A percentile compares a stretch with the other conserved stretches of the same genome.
Conservation (phyloP, 1,284 basidiomycete species). For the Tilletiopsis washingtonensis region DNA sequence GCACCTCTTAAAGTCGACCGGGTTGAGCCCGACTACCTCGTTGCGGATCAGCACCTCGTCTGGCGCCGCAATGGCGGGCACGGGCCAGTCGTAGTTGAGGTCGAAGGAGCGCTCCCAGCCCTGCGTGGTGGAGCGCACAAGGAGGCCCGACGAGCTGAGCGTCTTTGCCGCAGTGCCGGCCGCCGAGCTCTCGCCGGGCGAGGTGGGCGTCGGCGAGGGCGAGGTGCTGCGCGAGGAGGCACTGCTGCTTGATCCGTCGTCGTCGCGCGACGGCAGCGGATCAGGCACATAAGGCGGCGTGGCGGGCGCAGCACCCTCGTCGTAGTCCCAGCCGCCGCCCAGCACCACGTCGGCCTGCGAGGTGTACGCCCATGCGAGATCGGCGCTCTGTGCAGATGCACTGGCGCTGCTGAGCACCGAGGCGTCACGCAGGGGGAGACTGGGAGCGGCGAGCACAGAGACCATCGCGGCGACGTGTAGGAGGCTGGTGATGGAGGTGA, state of each 20-base stretch:
- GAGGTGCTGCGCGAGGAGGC: background rate
- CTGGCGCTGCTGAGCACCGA: too few relatives aligned
- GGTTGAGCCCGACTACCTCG: conserved; percentile 29
- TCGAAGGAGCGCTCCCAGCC: conserved; percentile 37
- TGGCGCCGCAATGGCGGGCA: conserved; percentile 1
- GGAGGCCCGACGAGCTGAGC: conserved; percentile 18
- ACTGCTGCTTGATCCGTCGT: too few relatives aligned
- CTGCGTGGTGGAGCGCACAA: conserved; percentile 27
- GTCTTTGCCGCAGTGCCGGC: too few relatives aligned
- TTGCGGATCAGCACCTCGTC: conserved; percentile 25
- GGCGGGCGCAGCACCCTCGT: background rate
- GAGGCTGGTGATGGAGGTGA: too few relatives aligned
- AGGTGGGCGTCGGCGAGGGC: background rate
- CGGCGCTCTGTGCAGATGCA: too few relatives aligned
- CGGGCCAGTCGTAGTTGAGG: conserved; percentile 16
- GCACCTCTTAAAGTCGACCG: conserved; percentile 31
- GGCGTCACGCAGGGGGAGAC: too few relatives aligned
- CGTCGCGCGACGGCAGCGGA: too few relatives aligned
- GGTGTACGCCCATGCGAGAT: too few relatives aligned
- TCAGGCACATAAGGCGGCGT: conserved; percentile 11
- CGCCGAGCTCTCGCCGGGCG: background rate
- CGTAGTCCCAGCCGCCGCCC: conserved; percentile 22
- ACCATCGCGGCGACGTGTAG: too few relatives aligned
- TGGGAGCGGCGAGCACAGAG: too few relatives aligned
- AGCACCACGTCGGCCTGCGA: conserved; percentile 21